Evolutionary conservation across 139 green algal species (phyloP), one percentile per base, ranked within the genome.

Genomic region (Haematococcus sp.): DNA sequence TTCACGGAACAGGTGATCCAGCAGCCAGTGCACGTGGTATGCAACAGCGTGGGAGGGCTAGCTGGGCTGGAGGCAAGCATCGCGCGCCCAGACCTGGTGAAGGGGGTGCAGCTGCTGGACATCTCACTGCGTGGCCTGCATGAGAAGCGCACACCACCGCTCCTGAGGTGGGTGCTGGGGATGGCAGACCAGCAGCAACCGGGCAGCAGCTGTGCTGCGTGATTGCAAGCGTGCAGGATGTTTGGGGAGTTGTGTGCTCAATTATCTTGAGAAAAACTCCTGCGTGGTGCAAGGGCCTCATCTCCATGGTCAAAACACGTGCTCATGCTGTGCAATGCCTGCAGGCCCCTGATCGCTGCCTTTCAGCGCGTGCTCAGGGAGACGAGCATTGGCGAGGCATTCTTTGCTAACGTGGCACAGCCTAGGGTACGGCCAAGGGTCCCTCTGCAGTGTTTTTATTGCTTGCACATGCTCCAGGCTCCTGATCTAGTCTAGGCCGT

Each of bases 1-100:
- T 98, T 99, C 76, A 87, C 89, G 0, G 46, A 80, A 4, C 70
- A 86, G 46, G 68, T 89, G 0, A 75, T 95, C 4, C 77, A 77
- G 0, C 71, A 78, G 11, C 87, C 88, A 32, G 80, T 80, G 2
- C 85, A 94, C 55, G 58, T 98, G 2, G 85, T 91, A 13, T 93
- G 84, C 74, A 99, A 98, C 85, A 95, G 86, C 0, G 94, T 98
- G 3, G 94, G 94, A 31, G 90, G 90, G 4, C 58, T 65, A 35
- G 58, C 58, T 9, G 86, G 78, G 0, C 64, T 89, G 22, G 52
- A 80, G 51, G 78, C 84, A 2, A 70, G 44, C 28, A 70, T 88
- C 44, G 33, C 49, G 34, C 56, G 70, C 0, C 72, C 91, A 0
- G 63, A 90, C 5, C 63, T 86, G 22, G 83, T 97, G 25, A 27